Evolutionary conservation across 2,329 filamentous ascomycete genomes (phyloP), one percentile per base, ranked within the genome.

Genomic region (Aspergillus quadricinctus): DNA sequence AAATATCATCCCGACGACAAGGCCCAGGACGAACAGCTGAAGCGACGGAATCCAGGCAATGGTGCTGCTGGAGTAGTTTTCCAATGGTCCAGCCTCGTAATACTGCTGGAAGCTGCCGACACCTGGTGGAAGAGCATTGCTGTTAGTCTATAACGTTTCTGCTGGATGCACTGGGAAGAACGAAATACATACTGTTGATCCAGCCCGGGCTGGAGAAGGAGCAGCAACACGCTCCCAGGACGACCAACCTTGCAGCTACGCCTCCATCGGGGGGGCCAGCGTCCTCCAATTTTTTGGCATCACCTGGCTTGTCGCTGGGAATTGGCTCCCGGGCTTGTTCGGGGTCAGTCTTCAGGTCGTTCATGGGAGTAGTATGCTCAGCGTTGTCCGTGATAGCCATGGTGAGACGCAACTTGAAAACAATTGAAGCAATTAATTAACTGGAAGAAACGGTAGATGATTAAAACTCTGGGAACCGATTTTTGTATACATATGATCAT

Each of bases 1-100:
- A 61, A 80, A 87, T 0, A 85, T 49, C 53, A 81, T 82, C 2
- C 87, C 87, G 14, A 83, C 78, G 3, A 88, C 62, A 0, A 83
- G 82, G 0, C 85, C 58, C 29, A 57, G 43, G 45, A 28, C 54
- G 50, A 58, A 60, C 14, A 57, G 40, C 45, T 60, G 52, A 1
- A 58, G 28, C 0, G 58, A 62, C 0, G 56, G 52, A 28, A 60
- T 62, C 60, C 60, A 62, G 3, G 58, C 43, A 27, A 60, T 50
- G 1, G 54, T 55, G 40, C 52, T 57, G 5, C 53, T 48, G 1
- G 60, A 60, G 23, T 62, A 58, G 3, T 48, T 6, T 1, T 23
- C 21, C 7, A 62, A 41, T 2, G 50, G 50, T 8, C 43, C 27
- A 0, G 21, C 37, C 19, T 58, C 46, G 40, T 60, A 62, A 25